phyloP scores from a whole-genome alignment of 139 green algal genomes.

The Astrephomene gubernaculifera region DNA sequence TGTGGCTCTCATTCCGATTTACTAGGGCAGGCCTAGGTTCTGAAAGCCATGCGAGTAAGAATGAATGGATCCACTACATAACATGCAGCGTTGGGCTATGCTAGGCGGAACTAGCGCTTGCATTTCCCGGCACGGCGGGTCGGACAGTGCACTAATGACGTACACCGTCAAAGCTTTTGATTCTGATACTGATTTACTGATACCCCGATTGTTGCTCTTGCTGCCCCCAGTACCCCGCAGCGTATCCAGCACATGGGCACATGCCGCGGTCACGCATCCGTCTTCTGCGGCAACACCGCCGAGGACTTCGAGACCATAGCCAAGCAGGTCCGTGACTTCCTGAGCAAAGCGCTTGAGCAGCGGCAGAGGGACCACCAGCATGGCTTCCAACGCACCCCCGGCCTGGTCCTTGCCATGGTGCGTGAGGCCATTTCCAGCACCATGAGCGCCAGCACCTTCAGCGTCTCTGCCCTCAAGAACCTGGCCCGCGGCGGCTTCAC shows the following conservation, averaged over 20 bases:
- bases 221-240: not conserved
- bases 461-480: not conserved
- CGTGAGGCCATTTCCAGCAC: not conserved
- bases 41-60: too few relatives aligned
- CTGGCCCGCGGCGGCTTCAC: slow-evolving; percentile 44
- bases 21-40: not conserved
- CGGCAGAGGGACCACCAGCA: not conserved
- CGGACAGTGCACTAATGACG: too few relatives aligned
- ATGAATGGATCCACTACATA: too few relatives aligned
- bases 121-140: too few relatives aligned
- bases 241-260: not conserved
- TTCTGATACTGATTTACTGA: too few relatives aligned
- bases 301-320: not conserved
- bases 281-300: slow-evolving; percentile 1
- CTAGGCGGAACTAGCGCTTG: too few relatives aligned
- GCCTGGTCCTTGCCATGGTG: not conserved
- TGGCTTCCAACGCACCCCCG: slow-evolving; percentile 46
- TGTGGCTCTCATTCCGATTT: too few relatives aligned
- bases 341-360: not conserved
- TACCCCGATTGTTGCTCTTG: too few relatives aligned
- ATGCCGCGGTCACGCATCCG: not conserved
- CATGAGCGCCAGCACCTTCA: not conserved
- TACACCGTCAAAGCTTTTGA: too few relatives aligned
- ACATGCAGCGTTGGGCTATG: too few relatives aligned
- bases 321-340: not conserved